A percentile compares a stretch with the other conserved stretches of the same genome.
These are phyloP conservation scores for Penicillium frequentans DNA, from an alignment of 2,329 filamentous ascomycete species.

Conservation along the genomic window DNA sequence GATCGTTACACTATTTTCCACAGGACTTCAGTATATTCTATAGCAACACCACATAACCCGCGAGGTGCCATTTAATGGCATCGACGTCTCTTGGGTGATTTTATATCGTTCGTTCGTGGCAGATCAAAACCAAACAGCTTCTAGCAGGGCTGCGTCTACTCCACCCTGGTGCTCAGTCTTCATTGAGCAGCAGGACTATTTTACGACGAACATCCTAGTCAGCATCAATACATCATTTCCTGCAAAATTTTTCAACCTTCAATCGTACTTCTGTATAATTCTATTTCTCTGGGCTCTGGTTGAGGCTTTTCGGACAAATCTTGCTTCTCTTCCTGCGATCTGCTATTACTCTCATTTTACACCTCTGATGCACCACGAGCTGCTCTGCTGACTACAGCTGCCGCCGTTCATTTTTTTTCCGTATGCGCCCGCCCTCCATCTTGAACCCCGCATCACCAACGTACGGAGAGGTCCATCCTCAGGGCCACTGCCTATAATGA, in stretches of 20 bases:
- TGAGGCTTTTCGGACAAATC: background rate
- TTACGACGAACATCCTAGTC: constrained; percentile 44
- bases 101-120: constrained; percentile 46
- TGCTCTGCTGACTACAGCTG: constrained; percentile 3
- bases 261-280: background rate
- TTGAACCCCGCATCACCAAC: background rate
- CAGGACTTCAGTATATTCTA: background rate
- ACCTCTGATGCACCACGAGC: background rate
- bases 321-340: background rate
- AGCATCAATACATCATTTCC: background rate
- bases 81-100: constrained; percentile 42
- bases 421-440: background rate
- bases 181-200: constrained; percentile 47
- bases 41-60: constrained; percentile 25
- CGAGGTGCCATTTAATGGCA: constrained; percentile 25
- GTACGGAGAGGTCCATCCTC: background rate
- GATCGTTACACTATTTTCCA: background rate
- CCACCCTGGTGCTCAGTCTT: constrained; percentile 46
- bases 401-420: background rate
- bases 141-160: constrained; percentile 53
- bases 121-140: constrained; percentile 50
- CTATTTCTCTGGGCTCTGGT: too few species aligned
- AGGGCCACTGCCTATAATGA: constrained; percentile 11
- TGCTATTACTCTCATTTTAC: background rate
- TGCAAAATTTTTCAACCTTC: background rate